Evolutionary conservation across 1,284 basidiomycete species (phyloP).

Genomic region (Papiliotrema nemorosa): DNA sequence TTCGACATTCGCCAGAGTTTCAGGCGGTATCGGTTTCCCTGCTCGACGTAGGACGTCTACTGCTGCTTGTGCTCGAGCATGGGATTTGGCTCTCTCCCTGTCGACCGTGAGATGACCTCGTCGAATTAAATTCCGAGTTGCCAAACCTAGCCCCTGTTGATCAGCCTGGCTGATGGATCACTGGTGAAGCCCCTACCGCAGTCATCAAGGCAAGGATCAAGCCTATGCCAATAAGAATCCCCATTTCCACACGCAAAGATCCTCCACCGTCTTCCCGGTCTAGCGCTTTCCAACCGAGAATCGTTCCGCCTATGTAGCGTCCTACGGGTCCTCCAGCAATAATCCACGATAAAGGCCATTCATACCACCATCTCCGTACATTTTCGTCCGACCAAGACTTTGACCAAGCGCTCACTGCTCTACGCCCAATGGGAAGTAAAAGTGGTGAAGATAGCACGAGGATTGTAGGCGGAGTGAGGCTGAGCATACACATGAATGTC

Average conservation of each 20-base stretch:
- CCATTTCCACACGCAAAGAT: conserved; percentile 17
- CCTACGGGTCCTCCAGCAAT: conserved; percentile 38
- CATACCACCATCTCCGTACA: conserved; percentile 32
- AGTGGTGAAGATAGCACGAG: conserved; percentile 25
- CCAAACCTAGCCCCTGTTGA: conserved; percentile 21
- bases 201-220: conserved; percentile 26
- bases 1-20: conserved; percentile 9
- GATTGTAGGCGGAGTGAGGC: conserved; percentile 24
- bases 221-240: conserved; percentile 21
- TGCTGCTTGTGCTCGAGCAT: conserved; percentile 13
- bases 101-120: conserved; percentile 36
- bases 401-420: conserved; percentile 18
- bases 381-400: conserved; percentile 8
- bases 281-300: conserved; percentile 34
- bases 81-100: conserved; percentile 20
- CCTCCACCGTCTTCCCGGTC: conserved; percentile 20
- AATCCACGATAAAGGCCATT: conserved; percentile 34
- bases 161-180: neutral
- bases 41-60: conserved; percentile 6
- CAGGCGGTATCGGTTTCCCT: conserved; percentile 10
- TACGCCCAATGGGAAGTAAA: conserved; percentile 7
- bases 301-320: conserved; percentile 24
- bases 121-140: conserved; percentile 13
- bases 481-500: conserved; percentile 28
- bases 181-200: conserved; percentile 16